Conservation (phyloP, 208 protist genomes). For the Herpetomonas muscarum region DNA sequence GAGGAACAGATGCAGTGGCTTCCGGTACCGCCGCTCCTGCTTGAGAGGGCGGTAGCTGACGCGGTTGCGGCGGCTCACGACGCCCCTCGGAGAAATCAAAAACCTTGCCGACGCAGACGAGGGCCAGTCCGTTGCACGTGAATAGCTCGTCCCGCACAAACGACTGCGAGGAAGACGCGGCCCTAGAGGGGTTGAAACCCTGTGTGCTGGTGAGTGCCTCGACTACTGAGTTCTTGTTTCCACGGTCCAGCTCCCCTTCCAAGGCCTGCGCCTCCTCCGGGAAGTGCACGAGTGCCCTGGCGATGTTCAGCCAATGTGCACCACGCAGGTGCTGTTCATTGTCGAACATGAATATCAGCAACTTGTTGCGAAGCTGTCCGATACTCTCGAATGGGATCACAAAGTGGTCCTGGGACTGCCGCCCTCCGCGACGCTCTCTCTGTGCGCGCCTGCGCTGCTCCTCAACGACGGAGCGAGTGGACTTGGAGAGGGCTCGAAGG, state of each 20-base stretch:
- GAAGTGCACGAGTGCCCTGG: constrained; percentile 74
- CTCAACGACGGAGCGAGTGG: constrained; percentile 52
- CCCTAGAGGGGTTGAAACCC: no score
- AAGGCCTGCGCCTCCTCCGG: constrained; percentile 36
- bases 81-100: no score
- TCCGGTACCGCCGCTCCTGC: no score
- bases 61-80: no score
- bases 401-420: no score
- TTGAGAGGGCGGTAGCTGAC: no score
- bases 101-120: no score
- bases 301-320: constrained; percentile 78
- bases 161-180: no score
- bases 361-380: constrained; percentile 45
- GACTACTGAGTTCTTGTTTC: background rate
- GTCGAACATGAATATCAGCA: constrained; percentile 63
- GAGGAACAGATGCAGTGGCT: no score
- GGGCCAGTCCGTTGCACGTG: no score
- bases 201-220: no score
- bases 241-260: constrained; percentile 10
- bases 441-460: constrained; percentile 10
- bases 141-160: no score
- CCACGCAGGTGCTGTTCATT: constrained; percentile 65
- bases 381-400: constrained; percentile 51
- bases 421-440: background rate
- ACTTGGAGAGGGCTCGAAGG: constrained; percentile 74